These are phyloP conservation scores for Wickerhamiella pararugosa DNA, from an alignment of 1,139 yeast species.

Conservation along the genomic window DNA sequence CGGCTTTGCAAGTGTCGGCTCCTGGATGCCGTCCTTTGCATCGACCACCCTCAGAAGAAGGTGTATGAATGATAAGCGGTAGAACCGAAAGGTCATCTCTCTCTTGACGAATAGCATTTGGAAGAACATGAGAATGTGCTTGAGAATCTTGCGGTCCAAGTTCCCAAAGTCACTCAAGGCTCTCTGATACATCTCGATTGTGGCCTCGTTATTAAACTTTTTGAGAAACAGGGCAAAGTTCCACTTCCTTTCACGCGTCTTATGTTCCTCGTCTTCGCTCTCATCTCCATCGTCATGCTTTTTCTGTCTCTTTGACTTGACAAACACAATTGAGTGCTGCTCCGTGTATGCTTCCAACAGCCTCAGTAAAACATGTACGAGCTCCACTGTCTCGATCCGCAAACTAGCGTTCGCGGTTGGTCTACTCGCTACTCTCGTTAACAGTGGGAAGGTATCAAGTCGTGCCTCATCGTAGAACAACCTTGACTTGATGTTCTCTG, in stretches of 20 bases:
- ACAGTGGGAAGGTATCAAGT: conserved; percentile 38
- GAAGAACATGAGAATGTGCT: conserved; percentile 51
- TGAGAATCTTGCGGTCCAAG: conserved; percentile 43
- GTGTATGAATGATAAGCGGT: conserved; percentile 62
- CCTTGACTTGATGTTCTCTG: conserved; percentile 37
- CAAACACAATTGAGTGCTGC: conserved; percentile 42
- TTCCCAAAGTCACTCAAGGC: conserved; percentile 45
- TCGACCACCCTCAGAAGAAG: conserved; percentile 23
- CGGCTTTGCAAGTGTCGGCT: conserved; percentile 32
- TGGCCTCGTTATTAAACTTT: conserved; percentile 28
- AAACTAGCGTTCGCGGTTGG: conserved; percentile 42
- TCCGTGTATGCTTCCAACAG: conserved; percentile 53
- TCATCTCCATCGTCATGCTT: conserved; percentile 28
- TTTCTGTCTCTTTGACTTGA: conserved; percentile 30
- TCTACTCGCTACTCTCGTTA: conserved; percentile 53
- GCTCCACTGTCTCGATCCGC: conserved; percentile 46
- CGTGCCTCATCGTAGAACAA: conserved; percentile 54
- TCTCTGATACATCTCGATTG: conserved; percentile 38
- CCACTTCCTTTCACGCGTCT: conserved; percentile 37
- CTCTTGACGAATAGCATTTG: conserved; percentile 56
- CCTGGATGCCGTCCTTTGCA: conserved; percentile 9
- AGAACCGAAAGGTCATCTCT: conserved; percentile 45
- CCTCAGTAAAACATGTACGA: conserved; percentile 51
- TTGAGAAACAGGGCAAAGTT: conserved; percentile 31
- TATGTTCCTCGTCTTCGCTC: conserved; percentile 23